Evolutionary conservation across 805 yeast genomes (phyloP).

Genomic region (Suhomyces faveliae): DNA sequence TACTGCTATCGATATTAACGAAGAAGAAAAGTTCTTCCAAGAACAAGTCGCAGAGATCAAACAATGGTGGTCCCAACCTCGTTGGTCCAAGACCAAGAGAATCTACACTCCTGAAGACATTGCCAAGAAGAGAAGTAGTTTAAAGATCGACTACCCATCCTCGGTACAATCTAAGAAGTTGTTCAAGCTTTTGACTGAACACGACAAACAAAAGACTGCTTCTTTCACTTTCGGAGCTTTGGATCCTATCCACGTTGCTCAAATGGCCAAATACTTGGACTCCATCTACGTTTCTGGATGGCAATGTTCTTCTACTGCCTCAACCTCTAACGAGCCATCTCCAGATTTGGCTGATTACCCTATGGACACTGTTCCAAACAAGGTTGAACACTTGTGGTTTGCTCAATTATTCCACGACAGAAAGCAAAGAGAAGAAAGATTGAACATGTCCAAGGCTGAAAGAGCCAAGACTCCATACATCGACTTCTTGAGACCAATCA

Average conservation of each 20-base stretch:
- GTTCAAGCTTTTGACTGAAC: conserved; percentile 66
- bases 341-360: conserved; percentile 99
- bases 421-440: conserved; percentile 87
- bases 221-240: conserved; percentile 94
- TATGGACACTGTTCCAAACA: conserved; percentile 97
- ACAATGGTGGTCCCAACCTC: conserved; percentile 91
- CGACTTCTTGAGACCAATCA: conserved; percentile 90
- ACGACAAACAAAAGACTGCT: conserved; percentile 67
- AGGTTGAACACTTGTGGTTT: conserved; percentile 94
- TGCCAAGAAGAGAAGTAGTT: conserved; percentile 81
- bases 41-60: conserved; percentile 70
- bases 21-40: conserved; percentile 65
- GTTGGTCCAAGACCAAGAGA: conserved; percentile 88
- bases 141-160: conserved; percentile 75
- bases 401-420: conserved; percentile 97
- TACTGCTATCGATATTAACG: conserved; percentile 55
- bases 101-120: conserved; percentile 86
- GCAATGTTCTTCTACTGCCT: conserved; percentile 98
- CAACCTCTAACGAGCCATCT: conserved; percentile 95
- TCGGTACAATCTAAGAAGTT: conserved; percentile 79
- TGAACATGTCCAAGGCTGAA: conserved; percentile 57
- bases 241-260: conserved; percentile 93
- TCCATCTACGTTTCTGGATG: conserved; percentile 94
- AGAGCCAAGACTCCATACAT: conserved; percentile 69
- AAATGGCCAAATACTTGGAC: conserved; percentile 95